Evolutionary conservation across 257 asterid species (phyloP), one percentile per base, ranked within the genome.

Genomic region (Solanum phureja): DNA sequence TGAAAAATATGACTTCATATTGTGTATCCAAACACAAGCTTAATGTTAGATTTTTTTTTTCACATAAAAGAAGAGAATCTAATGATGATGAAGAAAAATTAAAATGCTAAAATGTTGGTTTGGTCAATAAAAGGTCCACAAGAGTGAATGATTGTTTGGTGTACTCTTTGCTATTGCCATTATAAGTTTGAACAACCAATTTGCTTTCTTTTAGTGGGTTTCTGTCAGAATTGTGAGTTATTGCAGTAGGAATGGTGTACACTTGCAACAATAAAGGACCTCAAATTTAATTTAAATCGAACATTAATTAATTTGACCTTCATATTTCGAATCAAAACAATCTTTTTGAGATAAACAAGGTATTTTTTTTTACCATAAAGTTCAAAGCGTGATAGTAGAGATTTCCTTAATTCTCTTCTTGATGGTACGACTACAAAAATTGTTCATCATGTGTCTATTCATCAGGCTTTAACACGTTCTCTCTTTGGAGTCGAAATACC

Each of bases 121-220:
- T 81, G 68, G 85, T 81, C 27, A 42, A 13, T 49, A 46, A 8
- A 81, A 46, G 85, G 85, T 46, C 85, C 85, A 81, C 85, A 81
- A 14, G 38, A 77, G 6, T 46, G 35, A 73, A 81, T 81, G 85
- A 81, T 81, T 46, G 66, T 81, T 46, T 81, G 60, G 58, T 40
- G 35, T 40, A 76, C 83, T 66, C 34, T 66, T 42, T 64, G 31
- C 18, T 24, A 24, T 69, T 79, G 85, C 19, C 42, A 81, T 81
- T 16, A 81, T 46, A 46, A 46, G 29, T 46, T 46, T 46, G 85
- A 81, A 81, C 69, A 46, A 81, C 85, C 85, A 49, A 49, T 27
- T 81, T 81, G 69, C 85, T 46, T 49, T 81, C 69, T 29, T 81
- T 29, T 13, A 2, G 85, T 81, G 66, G 19, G 11, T 29, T 81